Percentiles rank a stretch among this genome's conserved stretches.
Evolutionary conservation across 768 basidiomycete species (phyloP).

Genomic region (Termitomyces sp.): DNA sequence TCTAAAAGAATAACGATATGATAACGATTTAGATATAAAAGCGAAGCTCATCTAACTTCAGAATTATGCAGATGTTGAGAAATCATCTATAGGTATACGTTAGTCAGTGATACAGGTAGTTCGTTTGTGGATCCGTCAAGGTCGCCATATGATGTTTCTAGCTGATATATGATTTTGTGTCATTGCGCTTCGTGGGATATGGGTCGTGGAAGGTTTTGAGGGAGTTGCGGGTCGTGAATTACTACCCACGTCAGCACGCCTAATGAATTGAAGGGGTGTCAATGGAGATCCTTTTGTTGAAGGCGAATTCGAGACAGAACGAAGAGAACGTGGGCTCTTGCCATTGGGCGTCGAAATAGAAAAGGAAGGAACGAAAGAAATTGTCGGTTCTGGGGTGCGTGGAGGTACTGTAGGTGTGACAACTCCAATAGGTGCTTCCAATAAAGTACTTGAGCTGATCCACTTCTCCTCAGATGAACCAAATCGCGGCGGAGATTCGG

Average conservation of each 20-base stretch:
- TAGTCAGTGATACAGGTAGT: background rate
- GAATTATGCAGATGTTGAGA: background rate
- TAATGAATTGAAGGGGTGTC: conserved; percentile 79
- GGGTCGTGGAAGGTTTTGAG: conserved; percentile 42
- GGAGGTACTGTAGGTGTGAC: conserved; percentile 26
- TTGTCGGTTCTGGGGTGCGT: conserved; percentile 63
- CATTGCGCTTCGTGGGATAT: conserved; percentile 32
- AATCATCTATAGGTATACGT: background rate
- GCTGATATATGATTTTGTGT: conserved; percentile 39
- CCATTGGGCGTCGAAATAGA: conserved; percentile 54
- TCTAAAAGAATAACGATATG: background rate
- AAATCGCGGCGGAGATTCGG: conserved; percentile 54
- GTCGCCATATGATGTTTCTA: conserved; percentile 61
- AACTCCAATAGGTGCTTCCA: conserved; percentile 44
- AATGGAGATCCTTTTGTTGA: conserved; percentile 69
- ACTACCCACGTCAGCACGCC: conserved; percentile 65
- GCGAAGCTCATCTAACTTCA: background rate
- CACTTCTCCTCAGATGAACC: conserved; percentile 66
- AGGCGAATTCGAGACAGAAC: conserved; percentile 30
- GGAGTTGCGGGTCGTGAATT: conserved; percentile 58
- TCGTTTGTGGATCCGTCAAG: conserved; percentile 28
- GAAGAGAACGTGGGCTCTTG: conserved; percentile 45
- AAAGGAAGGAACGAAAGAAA: conserved; percentile 59
- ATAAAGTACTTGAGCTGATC: conserved; percentile 75
- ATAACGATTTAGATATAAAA: background rate